A percentile compares a stretch with the other conserved stretches of the same genome.
Evolutionary conservation across 1,284 basidiomycete genomes (phyloP).

Genomic region (Ceratobasidium sp.): DNA sequence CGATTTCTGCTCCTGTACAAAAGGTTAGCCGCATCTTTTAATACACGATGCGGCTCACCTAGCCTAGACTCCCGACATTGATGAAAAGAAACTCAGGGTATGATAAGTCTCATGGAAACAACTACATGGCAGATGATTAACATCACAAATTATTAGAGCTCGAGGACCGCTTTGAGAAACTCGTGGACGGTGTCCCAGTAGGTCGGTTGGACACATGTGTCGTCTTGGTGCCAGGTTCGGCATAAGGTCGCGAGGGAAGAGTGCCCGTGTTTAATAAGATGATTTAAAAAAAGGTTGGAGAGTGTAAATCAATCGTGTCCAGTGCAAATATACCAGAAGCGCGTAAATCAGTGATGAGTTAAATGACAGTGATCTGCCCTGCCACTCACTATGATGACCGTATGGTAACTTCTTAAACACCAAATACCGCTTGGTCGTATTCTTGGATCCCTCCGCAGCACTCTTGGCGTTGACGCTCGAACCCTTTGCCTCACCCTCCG

Average conservation of each 20-base stretch:
- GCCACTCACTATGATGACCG: slow-evolving; percentile 77
- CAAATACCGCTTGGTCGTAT: slow-evolving; percentile 56
- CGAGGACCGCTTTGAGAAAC: slow-evolving; percentile 62
- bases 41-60: background rate
- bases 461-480: slow-evolving; percentile 21
- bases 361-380: background rate
- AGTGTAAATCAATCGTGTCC: slow-evolving; percentile 16
- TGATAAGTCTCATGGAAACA: slow-evolving; percentile 18
- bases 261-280: too few species aligned
- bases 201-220: slow-evolving; percentile 75
- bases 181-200: slow-evolving; percentile 75
- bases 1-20: background rate
- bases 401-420: slow-evolving; percentile 71
- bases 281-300: too few species aligned
- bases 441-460: slow-evolving; percentile 43
- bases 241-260: too few species aligned
- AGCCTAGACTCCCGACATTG: background rate
- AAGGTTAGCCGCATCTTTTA: background rate
- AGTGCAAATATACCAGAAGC: slow-evolving; percentile 9
- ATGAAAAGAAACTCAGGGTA: slow-evolving; percentile 26
- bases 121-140: background rate
- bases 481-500: slow-evolving; percentile 48
- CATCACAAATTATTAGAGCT: background rate
- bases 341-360: slow-evolving; percentile 20
- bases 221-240: too few species aligned